These are phyloP conservation scores for Brassica napus DNA, from an alignment of 345 rosid genomes.

Conservation along the genomic window DNA sequence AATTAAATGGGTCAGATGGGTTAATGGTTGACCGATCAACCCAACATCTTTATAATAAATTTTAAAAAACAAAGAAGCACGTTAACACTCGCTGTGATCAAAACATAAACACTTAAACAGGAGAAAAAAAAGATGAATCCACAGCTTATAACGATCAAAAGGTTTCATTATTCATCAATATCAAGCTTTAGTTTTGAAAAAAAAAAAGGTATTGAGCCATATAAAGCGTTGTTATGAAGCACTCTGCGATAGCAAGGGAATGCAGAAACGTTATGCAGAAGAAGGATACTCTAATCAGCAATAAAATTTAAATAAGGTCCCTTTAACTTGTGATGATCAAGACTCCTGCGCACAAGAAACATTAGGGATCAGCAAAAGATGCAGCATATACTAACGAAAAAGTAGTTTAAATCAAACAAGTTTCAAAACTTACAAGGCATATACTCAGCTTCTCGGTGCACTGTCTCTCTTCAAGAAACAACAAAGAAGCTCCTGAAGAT, in stretches of 20 bases:
- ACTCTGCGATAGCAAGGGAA: constrained; percentile 46
- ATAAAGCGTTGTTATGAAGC: constrained; percentile 78
- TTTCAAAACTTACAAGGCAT: constrained; percentile 72
- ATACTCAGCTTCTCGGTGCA: constrained; percentile 29
- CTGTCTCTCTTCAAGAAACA: constrained; percentile 29
- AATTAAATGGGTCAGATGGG: too few species aligned
- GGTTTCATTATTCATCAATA: too few species aligned
- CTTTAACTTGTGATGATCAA: constrained; percentile 72
- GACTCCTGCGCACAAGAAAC: constrained; percentile 54
- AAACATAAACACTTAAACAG: too few species aligned
- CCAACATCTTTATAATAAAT: too few species aligned
- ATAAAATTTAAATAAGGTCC: constrained; percentile 49
- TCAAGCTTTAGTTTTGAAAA: too few species aligned
- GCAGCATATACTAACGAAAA: background rate
- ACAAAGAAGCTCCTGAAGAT: constrained; percentile 35
- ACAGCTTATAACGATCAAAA: too few species aligned
- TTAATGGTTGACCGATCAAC: too few species aligned
- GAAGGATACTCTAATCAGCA: background rate
- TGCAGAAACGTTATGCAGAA: constrained; percentile 34
- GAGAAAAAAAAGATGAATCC: too few species aligned
- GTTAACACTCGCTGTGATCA: too few species aligned
- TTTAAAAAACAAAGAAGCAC: too few species aligned
- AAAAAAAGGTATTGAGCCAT: constrained; percentile 69
- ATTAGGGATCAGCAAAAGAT: constrained; percentile 26
- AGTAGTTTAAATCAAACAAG: background rate